These are phyloP conservation scores for Psilocybe sp. DNA, from an alignment of 768 basidiomycete genomes.

Conservation along the genomic window DNA sequence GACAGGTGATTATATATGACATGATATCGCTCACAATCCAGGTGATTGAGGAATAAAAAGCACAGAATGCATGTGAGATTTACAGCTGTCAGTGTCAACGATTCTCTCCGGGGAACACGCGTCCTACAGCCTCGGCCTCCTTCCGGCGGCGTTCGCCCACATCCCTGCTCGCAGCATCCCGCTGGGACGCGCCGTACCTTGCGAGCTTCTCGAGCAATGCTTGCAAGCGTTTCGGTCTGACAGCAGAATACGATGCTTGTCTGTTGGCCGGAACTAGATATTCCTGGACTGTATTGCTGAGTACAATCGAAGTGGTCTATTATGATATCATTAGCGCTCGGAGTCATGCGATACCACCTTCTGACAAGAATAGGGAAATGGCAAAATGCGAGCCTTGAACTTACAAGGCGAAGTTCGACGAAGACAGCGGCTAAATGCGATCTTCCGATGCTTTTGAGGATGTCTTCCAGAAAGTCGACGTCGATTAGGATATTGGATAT, in stretches of 20 bases:
- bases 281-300: constrained; percentile 72
- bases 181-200: constrained; percentile 59
- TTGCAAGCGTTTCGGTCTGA: constrained; percentile 72
- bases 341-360: neutral
- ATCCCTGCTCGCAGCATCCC: constrained; percentile 59
- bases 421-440: constrained; percentile 71
- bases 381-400: constrained; percentile 15
- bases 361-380: neutral
- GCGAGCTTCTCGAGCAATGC: constrained; percentile 78
- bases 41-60: constrained; percentile 16
- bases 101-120: constrained; percentile 69
- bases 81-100: constrained; percentile 31
- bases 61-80: constrained; percentile 7
- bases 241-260: constrained; percentile 59
- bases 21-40: constrained; percentile 22
- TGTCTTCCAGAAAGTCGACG: constrained; percentile 85
- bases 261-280: constrained; percentile 73
- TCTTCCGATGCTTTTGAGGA: constrained; percentile 74
- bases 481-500: constrained; percentile 84
- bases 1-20: constrained; percentile 33
- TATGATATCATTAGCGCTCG: constrained; percentile 2
- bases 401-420: constrained; percentile 73
- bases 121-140: constrained; percentile 76
- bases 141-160: constrained; percentile 68
- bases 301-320: constrained; percentile 70